Evolutionary conservation across 495 filamentous ascomycete genomes (phyloP).

Genomic region (Xylaria nigripes): DNA sequence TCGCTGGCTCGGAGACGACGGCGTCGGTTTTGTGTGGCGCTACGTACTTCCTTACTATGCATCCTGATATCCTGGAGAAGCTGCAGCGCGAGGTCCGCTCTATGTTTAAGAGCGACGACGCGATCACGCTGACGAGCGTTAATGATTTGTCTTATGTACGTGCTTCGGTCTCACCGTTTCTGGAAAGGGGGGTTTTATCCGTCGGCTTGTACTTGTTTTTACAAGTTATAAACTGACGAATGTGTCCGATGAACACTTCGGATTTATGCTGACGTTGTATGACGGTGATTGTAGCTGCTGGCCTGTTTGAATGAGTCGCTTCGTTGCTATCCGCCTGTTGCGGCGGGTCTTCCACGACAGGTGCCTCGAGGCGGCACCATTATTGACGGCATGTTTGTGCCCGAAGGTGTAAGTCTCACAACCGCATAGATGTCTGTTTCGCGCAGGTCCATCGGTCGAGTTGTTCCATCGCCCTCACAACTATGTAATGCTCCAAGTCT

Average conservation of each 20-base stretch:
- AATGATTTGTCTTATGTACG: conserved; percentile 35
- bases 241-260: no score
- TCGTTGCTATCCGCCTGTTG: conserved; percentile 46
- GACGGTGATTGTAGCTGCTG: conserved; percentile 45
- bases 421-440: conserved; percentile 24
- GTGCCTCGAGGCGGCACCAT: conserved; percentile 35
- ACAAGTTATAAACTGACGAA: no score
- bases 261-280: not conserved
- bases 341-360: conserved; percentile 34
- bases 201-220: not conserved
- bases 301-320: conserved; percentile 49
- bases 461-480: no score
- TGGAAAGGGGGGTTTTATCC: not conserved
- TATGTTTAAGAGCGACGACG: conserved; percentile 33
- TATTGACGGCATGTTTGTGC: conserved; percentile 37
- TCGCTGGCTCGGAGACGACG: conserved; percentile 45
- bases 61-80: conserved; percentile 31
- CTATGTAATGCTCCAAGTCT: no score
- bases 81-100: conserved; percentile 42
- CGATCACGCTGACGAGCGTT: conserved; percentile 42
- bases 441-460: no score
- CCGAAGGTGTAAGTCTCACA: conserved; percentile 31
- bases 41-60: conserved; percentile 39
- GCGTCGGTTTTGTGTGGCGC: conserved; percentile 37
- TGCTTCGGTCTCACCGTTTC: conserved; percentile 17